Evolutionary conservation across 345 rosid species (phyloP), one percentile per base, ranked within the genome.

Genomic region (Sisymbrium irio): DNA sequence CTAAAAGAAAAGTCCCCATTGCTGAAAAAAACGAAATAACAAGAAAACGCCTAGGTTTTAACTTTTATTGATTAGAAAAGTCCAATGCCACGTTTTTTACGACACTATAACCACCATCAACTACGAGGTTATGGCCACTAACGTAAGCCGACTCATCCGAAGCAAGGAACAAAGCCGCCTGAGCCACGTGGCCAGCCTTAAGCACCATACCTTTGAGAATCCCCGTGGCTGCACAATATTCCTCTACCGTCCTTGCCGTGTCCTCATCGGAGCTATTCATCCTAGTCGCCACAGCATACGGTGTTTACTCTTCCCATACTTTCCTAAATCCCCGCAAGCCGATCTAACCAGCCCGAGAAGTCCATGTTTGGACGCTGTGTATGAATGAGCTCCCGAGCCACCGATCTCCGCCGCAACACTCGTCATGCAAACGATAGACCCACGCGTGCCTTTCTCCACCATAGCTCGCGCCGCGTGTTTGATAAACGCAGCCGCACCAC

Each of bases 301-400:
- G 97, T 8, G 96, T 93, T 93, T 12, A 91, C 97, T 72, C 97
- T 81, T 89, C 82, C 98, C 98, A 13, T 90, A 44, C 18, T 70
- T 82, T 62, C 98, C 98, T 2, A 93, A 77, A 81, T 83, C 97
- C 11, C 90, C 78, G 15, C 92, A 89, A 0, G 94, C 89, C 10
- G 94, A 36, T 54, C 80, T 80, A n/a, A 86, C 83, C 18, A 93
- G 79, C 9, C 98, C 98, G 1, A 87, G 72, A 2, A 89, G 69
- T 0, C 85, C 96, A 30, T 90, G 93, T 42, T 93, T 90, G 2
- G 97, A 87, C 11, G 88, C 67, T 0, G 93, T 86, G 44, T 93
- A 93, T 7, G 83, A 87, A 37, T 86, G 88, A 9, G 92, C 92
- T 4, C 89, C 97, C 0, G 73, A 42, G 18, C 97, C 97, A 8